Evolutionary conservation across 768 basidiomycete species (phyloP), one percentile per base, ranked within the genome.

Genomic region (Leccinum subgranulosum): DNA sequence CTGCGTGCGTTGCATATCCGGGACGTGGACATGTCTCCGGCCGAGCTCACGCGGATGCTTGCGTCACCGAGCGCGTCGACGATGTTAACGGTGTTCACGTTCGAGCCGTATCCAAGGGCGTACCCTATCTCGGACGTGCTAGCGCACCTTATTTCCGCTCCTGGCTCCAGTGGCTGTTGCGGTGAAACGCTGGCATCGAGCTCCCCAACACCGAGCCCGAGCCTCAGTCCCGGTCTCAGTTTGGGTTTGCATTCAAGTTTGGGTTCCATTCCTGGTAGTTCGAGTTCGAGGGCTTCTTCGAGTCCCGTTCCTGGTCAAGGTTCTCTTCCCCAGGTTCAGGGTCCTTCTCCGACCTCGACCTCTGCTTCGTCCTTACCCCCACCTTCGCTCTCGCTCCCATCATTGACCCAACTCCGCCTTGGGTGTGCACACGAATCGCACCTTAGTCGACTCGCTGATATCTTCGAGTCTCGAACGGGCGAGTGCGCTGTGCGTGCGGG

Each of bases 1-100:
- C 58, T 67, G 4, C 53, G 57, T 7, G 48, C 66, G 12, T 57
- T 67, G n/a, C 55, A 45, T 14, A 66, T 67, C 15, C 60, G 49
- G 12, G 59, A 66, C 25, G 61, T 66, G 11, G 66, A 67, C n/a
- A 60, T 67, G 43, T 67, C 66, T 28, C 66, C 64, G 8, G 21
- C 21, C 36, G 66, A 67, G 47, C 61, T 67, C 3, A 23, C 11
- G 0, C 66, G 60, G n/a, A 33, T 67, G 19, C 64, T 67, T 28
- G 57, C 43, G 15, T 67, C 66, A 7, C 60, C 60, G 6, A 59
- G 59, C 4, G 60, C 55, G 7, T 63, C 60, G 9, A 23, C 51
- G 6, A 67, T 66, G 23, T 36, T 67, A 43, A 52, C 64, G 28
- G 48, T 55, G 11, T 68, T 67, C 27, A 66, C 66, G 29, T 66